Percentiles rank a stretch among this genome's conserved stretches.
These are phyloP conservation scores for Coriolopsis trogii DNA, from an alignment of 1,284 basidiomycete genomes.

Conservation along the genomic window DNA sequence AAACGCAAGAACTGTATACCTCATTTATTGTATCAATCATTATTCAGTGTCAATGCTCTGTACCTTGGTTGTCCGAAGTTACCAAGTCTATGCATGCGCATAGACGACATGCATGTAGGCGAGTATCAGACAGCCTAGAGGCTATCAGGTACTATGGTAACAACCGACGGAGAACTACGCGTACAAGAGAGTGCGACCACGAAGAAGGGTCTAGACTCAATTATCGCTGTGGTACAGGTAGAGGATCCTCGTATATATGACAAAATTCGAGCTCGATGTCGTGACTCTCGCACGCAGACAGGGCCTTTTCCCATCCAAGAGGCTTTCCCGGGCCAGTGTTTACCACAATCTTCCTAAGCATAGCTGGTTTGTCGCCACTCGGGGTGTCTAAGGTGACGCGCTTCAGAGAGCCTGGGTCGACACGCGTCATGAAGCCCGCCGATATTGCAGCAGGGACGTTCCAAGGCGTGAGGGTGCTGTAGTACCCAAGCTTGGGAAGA, in stretches of 20 bases:
- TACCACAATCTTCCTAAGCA: slow-evolving; percentile 18
- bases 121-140: no score
- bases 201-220: background rate
- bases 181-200: background rate
- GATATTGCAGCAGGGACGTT: slow-evolving; percentile 18
- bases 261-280: slow-evolving; percentile 12
- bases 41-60: no score
- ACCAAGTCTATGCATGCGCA: no score
- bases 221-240: background rate
- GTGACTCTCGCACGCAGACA: slow-evolving; percentile 6
- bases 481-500: slow-evolving; percentile 3
- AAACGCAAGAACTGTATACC: no score
- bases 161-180: no score
- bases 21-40: background rate
- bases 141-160: no score
- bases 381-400: no score
- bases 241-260: background rate
- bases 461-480: slow-evolving; percentile 17
- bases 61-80: no score
- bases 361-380: no score
- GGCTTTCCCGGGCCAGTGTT: slow-evolving; percentile 15
- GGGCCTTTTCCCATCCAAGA: slow-evolving; percentile 3
- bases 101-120: no score
- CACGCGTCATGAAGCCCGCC: slow-evolving; percentile 6
- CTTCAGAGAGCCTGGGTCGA: background rate